Percentiles rank a stretch among this genome's conserved stretches.
These are phyloP conservation scores for Xanthoparmelia taractica DNA, from an alignment of 495 filamentous ascomycete genomes.

Conservation along the genomic window DNA sequence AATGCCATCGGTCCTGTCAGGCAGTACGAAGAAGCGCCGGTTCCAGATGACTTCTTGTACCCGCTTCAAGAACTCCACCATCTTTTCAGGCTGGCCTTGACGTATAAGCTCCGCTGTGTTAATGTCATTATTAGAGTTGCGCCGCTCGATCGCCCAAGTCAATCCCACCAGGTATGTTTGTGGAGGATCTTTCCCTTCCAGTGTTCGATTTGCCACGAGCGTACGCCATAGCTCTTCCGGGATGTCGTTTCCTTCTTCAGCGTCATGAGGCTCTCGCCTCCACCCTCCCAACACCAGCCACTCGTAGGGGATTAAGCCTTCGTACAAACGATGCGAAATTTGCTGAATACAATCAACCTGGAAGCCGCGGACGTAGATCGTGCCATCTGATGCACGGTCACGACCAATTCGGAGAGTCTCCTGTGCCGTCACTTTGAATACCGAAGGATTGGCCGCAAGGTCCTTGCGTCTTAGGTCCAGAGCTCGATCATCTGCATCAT, in stretches of 20 bases:
- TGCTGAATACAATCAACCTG: constrained; percentile 1
- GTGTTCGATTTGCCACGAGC: constrained; percentile 8
- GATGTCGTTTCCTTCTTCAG: neutral
- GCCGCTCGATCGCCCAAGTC: neutral
- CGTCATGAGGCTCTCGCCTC: too few species aligned
- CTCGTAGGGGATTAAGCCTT: constrained; percentile 14
- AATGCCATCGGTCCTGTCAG: too few species aligned
- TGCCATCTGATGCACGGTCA: neutral
- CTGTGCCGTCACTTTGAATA: neutral
- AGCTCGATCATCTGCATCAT: too few species aligned
- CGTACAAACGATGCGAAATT: constrained; percentile 13
- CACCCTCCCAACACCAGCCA: neutral
- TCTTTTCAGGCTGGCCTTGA: constrained; percentile 1
- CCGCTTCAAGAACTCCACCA: constrained; percentile 10
- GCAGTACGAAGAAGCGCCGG: neutral
- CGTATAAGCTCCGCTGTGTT: constrained; percentile 12
- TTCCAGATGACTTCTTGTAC: constrained; percentile 10
- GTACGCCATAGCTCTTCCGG: constrained; percentile 6
- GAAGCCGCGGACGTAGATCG: constrained; percentile 11
- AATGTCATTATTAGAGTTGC: constrained; percentile 8
- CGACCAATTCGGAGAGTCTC: neutral
- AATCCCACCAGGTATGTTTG: neutral
- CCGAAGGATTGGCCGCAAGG: too few species aligned
- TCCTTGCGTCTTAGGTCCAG: too few species aligned
- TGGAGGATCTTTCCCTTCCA: neutral